These are phyloP conservation scores for Tuber brumale DNA, from an alignment of 495 filamentous ascomycete genomes.

Conservation along the genomic window DNA sequence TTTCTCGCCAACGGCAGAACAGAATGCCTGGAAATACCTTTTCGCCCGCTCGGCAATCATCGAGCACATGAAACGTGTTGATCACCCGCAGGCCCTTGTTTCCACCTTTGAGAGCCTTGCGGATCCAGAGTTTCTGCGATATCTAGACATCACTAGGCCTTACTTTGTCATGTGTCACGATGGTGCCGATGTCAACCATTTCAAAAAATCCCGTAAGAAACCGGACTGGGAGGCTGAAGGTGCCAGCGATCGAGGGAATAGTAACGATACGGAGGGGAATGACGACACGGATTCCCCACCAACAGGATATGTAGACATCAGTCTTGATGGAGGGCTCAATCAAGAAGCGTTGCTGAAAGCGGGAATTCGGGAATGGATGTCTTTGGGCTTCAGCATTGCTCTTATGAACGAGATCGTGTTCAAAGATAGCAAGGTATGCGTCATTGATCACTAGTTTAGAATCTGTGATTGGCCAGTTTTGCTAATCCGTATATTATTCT, in stretches of 20 bases:
- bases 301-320: not conserved
- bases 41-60: slow-evolving; percentile 57
- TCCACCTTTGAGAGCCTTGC: slow-evolving; percentile 13
- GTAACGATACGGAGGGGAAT: slow-evolving; percentile 4
- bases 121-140: slow-evolving; percentile 47
- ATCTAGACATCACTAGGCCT: slow-evolving; percentile 49
- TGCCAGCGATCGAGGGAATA: not conserved
- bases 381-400: slow-evolving; percentile 45
- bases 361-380: slow-evolving; percentile 17
- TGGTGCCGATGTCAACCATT: slow-evolving; percentile 43
- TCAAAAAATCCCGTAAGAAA: not conserved
- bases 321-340: not conserved
- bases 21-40: slow-evolving; percentile 49
- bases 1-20: slow-evolving; percentile 4
- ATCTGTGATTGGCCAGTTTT: not conserved
- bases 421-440: slow-evolving; percentile 53
- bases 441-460: not conserved
- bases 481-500: slow-evolving; percentile 1
- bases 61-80: slow-evolving; percentile 50
- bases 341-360: slow-evolving; percentile 11
- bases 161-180: slow-evolving; percentile 67
- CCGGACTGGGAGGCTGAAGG: not conserved
- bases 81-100: slow-evolving; percentile 34
- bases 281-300: not conserved
- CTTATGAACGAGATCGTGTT: slow-evolving; percentile 55